These are phyloP conservation scores for Exsudoporus floridanus DNA, from an alignment of 1,284 basidiomycete species.

Conservation along the genomic window DNA sequence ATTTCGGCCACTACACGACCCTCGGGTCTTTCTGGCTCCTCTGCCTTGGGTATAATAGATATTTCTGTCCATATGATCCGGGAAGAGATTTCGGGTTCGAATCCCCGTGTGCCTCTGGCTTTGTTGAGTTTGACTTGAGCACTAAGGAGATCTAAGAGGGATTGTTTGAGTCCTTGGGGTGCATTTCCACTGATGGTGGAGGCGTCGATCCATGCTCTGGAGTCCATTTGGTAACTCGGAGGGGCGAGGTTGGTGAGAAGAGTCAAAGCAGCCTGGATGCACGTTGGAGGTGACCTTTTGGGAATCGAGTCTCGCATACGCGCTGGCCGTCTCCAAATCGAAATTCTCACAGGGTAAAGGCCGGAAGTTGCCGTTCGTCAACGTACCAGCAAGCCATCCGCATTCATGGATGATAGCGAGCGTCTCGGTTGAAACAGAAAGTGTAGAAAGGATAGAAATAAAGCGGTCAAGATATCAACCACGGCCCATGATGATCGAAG, in stretches of 20 bases:
- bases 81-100: slow-evolving; percentile 25
- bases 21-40: slow-evolving; percentile 40
- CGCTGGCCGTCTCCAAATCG: too few relatives aligned
- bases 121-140: slow-evolving; percentile 1
- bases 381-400: too few relatives aligned
- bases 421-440: too few relatives aligned
- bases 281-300: too few relatives aligned
- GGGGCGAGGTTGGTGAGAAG: too few relatives aligned
- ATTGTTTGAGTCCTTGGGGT: slow-evolving; percentile 24
- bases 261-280: neutral
- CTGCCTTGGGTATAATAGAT: slow-evolving; percentile 38
- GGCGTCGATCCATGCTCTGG: slow-evolving; percentile 16
- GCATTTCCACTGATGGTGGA: slow-evolving; percentile 28
- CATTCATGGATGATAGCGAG: too few relatives aligned
- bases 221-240: slow-evolving; percentile 8
- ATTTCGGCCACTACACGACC: slow-evolving; percentile 46
- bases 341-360: too few relatives aligned
- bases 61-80: slow-evolving; percentile 36
- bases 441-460: too few relatives aligned
- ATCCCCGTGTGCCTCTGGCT: slow-evolving; percentile 16
- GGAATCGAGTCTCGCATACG: too few relatives aligned
- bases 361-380: too few relatives aligned
- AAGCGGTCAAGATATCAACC: too few relatives aligned
- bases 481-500: too few relatives aligned
- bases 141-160: slow-evolving; percentile 23